Conservation (phyloP, 305 asterid species). For the Fraxinus sp. region DNA sequence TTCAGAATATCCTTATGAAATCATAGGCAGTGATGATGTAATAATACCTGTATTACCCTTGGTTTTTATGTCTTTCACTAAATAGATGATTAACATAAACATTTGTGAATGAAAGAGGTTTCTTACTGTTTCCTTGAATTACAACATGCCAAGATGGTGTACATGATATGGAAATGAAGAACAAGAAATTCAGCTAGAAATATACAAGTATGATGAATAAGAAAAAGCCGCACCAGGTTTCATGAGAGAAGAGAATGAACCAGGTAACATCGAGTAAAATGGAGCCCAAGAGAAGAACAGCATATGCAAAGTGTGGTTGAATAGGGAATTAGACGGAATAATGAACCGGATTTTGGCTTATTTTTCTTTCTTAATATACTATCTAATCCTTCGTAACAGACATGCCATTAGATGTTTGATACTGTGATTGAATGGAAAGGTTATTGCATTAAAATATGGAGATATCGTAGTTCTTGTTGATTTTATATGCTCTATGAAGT, state of each 20-base stretch:
- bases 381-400: not conserved
- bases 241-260: slow-evolving; percentile 63
- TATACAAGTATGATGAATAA: not conserved
- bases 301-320: not conserved
- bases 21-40: not conserved
- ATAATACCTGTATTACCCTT: not conserved
- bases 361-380: too few relatives aligned
- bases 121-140: not conserved
- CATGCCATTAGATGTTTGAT: not conserved
- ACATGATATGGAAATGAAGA: not conserved
- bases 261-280: slow-evolving; percentile 69
- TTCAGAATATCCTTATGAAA: not conserved
- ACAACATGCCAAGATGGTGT: not conserved
- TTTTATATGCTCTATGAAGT: not conserved
- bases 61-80: too few relatives aligned
- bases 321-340: not conserved
- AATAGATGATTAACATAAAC: not conserved
- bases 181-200: not conserved
- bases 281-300: slow-evolving; percentile 60
- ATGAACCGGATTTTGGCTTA: not conserved
- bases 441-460: not conserved
- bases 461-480: not conserved
- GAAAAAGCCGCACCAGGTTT: slow-evolving; percentile 43
- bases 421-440: not conserved
- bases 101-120: not conserved